Conservation (phyloP, 495 filamentous ascomycete species). For the Cercophora newfieldiana region DNA sequence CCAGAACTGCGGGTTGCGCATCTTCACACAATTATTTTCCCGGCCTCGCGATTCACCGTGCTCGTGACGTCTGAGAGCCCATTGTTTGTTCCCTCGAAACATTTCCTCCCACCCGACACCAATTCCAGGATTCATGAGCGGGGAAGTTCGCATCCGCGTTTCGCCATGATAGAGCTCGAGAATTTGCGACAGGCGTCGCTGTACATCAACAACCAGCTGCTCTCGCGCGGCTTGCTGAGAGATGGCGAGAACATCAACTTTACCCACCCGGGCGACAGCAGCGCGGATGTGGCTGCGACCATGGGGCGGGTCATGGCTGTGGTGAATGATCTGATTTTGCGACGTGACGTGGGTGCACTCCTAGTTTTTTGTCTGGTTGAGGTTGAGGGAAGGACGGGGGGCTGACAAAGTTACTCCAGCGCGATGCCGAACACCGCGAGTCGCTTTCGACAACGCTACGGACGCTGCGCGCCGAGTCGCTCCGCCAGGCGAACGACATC, state of each 20-base stretch:
- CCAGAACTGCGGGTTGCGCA: not conserved
- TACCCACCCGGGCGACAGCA: conserved; percentile 66
- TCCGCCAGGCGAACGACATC: conserved; percentile 63
- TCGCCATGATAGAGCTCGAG: conserved; percentile 65
- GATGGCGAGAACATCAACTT: conserved; percentile 87
- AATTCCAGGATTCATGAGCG: not conserved
- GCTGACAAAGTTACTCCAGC: conserved; percentile 47
- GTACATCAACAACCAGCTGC: conserved; percentile 94
- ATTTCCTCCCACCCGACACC: not conserved
- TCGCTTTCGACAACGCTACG: conserved; percentile 76
- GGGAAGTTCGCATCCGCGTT: too few species aligned
- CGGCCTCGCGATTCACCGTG: conserved; percentile 1
- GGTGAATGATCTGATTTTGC: conserved; percentile 83
- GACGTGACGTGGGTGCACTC: conserved; percentile 68
- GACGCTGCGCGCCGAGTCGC: conserved; percentile 67
- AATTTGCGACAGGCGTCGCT: conserved; percentile 84
- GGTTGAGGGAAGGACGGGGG: not conserved
- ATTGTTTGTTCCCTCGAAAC: conserved; percentile 4
- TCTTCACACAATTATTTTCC: conserved; percentile 18
- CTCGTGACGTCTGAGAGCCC: conserved; percentile 6
- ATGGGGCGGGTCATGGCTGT: conserved; percentile 88
- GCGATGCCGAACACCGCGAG: conserved; percentile 84
- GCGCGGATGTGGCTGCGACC: conserved; percentile 63
- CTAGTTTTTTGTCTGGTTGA: not conserved
- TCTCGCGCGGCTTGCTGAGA: conserved; percentile 83